A percentile compares a stretch with the other conserved stretches of the same genome.
These are phyloP conservation scores for Scheffersomyces titani DNA, from an alignment of 1,139 yeast genomes.

Conservation along the genomic window DNA sequence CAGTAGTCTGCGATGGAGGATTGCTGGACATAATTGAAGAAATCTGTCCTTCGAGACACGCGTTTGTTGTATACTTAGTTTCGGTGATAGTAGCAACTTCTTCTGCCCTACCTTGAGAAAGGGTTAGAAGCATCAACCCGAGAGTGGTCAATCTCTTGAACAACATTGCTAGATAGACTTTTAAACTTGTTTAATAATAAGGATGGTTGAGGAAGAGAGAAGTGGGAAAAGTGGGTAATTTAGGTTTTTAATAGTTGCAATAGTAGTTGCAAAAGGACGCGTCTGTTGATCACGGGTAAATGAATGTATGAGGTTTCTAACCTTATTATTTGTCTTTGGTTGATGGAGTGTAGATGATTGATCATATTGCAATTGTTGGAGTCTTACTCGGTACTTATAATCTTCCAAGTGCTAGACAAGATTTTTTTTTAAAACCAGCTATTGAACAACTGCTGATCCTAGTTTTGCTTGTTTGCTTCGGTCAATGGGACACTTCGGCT, in stretches of 20 bases:
- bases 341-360: background rate
- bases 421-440: background rate
- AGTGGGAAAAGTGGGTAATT: background rate
- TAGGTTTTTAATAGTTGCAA: background rate
- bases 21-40: conserved; percentile 23
- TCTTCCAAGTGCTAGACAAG: background rate
- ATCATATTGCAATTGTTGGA: background rate
- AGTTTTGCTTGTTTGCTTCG: background rate
- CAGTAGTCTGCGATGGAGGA: conserved; percentile 23
- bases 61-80: conserved; percentile 33
- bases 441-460: background rate
- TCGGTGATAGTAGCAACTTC: conserved; percentile 27
- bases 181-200: too few relatives aligned
- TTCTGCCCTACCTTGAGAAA: conserved; percentile 12
- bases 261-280: background rate
- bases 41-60: conserved; percentile 25
- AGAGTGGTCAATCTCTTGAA: conserved; percentile 13
- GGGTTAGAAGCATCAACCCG: conserved; percentile 12
- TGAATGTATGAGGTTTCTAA: background rate
- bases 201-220: background rate
- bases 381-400: background rate
- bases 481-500: background rate
- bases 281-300: background rate
- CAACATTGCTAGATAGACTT: conserved; percentile 6
- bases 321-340: background rate